Conservation (phyloP, 768 basidiomycete genomes). For the Panaeolus cyanescens region DNA sequence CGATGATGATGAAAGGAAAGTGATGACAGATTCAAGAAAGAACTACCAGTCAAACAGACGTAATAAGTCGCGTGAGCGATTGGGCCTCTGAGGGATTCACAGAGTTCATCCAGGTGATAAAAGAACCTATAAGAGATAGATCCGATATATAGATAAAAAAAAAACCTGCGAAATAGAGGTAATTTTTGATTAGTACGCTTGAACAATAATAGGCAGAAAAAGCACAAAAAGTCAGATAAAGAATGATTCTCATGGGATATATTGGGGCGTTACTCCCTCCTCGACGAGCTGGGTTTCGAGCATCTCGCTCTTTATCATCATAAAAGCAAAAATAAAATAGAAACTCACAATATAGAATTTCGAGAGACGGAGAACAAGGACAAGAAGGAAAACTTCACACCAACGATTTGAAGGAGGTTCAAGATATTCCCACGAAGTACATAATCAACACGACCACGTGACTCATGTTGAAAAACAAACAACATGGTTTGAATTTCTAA, state of each 20-base stretch:
- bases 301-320: slow-evolving; percentile 79
- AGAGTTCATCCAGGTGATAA: no score
- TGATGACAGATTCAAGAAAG: no score
- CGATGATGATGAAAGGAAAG: no score
- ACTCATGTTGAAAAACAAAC: slow-evolving; percentile 8
- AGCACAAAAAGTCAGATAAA: slow-evolving; percentile 36
- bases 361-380: background rate
- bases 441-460: slow-evolving; percentile 11
- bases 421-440: background rate
- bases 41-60: no score
- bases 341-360: background rate
- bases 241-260: slow-evolving; percentile 64
- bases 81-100: no score
- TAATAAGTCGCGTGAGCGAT: no score
- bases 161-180: no score
- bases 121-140: no score
- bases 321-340: background rate
- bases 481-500: background rate
- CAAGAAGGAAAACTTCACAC: background rate
- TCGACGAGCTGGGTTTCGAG: slow-evolving; percentile 98
- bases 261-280: slow-evolving; percentile 87
- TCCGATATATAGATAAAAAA: no score
- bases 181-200: background rate
- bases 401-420: background rate
- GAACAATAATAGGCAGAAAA: background rate